Evolutionary conservation across 805 yeast species (phyloP).

Genomic region (Starmerella apis): DNA sequence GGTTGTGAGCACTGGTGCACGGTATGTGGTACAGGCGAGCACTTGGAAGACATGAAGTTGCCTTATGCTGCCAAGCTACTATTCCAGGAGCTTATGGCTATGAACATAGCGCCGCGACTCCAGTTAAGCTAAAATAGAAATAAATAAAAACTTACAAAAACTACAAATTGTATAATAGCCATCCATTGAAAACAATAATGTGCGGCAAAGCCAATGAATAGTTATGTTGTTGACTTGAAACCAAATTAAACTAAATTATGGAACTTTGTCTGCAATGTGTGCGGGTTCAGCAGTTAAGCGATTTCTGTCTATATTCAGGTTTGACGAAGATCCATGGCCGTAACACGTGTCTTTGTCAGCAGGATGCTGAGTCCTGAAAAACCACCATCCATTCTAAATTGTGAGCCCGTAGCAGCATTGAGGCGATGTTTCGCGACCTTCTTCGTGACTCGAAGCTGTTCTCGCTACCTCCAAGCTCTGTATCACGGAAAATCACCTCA

Average conservation of each 20-base stretch:
- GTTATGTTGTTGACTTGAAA: no score
- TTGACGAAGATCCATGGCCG: no score
- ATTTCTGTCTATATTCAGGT: no score
- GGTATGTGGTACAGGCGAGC: conserved; percentile 81
- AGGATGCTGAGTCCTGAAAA: not conserved
- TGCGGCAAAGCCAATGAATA: no score
- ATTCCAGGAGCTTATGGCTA: conserved; percentile 94
- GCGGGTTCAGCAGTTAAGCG: no score
- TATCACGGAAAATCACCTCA: conserved; percentile 15
- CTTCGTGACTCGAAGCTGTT: conserved; percentile 27
- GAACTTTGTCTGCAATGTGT: no score
- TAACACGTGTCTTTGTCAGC: conserved; percentile 1
- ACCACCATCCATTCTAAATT: not conserved
- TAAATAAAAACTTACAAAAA: not conserved
- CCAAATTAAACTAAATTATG: not conserved
- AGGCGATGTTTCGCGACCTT: conserved; percentile 9
- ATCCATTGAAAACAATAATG: no score
- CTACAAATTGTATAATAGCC: not conserved
- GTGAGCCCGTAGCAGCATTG: not conserved
- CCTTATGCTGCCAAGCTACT: conserved; percentile 97
- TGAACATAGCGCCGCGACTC: conserved; percentile 96
- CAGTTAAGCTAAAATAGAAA: conserved; percentile 42
- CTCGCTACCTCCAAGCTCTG: conserved; percentile 24
- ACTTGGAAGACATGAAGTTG: conserved; percentile 83
- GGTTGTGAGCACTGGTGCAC: conserved; percentile 98